Conservation (phyloP, 768 basidiomycete species). For the Crepidotus variabilis region DNA sequence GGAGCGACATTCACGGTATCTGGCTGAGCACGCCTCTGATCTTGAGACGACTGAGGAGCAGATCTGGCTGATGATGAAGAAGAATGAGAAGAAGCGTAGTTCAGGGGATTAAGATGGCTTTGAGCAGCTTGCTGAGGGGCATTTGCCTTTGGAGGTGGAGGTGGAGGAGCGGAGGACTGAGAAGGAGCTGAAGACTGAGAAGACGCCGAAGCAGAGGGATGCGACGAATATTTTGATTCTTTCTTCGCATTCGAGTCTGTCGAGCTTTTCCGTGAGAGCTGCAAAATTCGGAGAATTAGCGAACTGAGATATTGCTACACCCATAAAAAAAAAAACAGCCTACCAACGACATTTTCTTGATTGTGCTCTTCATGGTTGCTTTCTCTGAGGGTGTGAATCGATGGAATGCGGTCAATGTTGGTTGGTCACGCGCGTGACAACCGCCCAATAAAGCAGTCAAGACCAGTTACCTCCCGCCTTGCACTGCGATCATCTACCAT, state of each 20-base stretch:
- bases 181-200: conserved; percentile 15
- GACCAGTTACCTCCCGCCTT: not conserved
- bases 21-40: conserved; percentile 51
- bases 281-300: conserved; percentile 17
- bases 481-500: conserved; percentile 31
- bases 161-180: conserved; percentile 25
- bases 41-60: conserved; percentile 39
- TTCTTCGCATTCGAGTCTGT: conserved; percentile 68
- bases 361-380: conserved; percentile 62
- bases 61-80: conserved; percentile 38
- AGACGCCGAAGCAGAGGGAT: conserved; percentile 18
- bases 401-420: conserved; percentile 28
- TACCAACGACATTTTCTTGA: conserved; percentile 76
- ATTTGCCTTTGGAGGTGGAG: conserved; percentile 63
- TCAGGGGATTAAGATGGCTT: conserved; percentile 33
- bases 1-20: conserved; percentile 55
- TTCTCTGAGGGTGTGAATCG: conserved; percentile 30
- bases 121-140: conserved; percentile 45
- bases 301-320: conserved; percentile 9
- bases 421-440: conserved; percentile 23
- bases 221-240: conserved; percentile 45
- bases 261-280: conserved; percentile 70
- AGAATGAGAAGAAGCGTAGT: conserved; percentile 31
- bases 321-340: conserved; percentile 20
- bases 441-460: conserved; percentile 15